Percentiles rank a stretch among this genome's conserved stretches.
Evolutionary conservation across 257 asterid genomes (phyloP).

Genomic region (Paulownia fortunei): DNA sequence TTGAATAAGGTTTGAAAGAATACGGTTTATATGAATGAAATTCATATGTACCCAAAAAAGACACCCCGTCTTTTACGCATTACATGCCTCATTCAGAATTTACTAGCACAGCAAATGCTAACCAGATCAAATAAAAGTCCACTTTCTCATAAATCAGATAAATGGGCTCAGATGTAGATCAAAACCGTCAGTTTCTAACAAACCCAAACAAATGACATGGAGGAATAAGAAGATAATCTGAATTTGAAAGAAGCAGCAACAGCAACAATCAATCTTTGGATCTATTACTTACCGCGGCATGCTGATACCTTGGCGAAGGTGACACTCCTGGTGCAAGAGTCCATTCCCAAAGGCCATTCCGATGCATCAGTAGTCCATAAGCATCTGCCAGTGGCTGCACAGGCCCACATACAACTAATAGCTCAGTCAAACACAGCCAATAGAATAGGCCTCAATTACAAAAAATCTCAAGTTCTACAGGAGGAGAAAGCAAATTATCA

Average conservation of each 20-base stretch:
- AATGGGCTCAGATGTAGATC: neutral
- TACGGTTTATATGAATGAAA: neutral
- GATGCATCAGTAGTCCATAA: conserved; percentile 97
- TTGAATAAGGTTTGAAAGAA: neutral
- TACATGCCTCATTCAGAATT: conserved; percentile 1
- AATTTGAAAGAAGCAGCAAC: conserved; percentile 25
- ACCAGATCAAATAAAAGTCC: conserved; percentile 4
- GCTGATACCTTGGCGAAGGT: conserved; percentile 95
- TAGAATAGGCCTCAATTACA: neutral
- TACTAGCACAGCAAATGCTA: conserved; percentile 9
- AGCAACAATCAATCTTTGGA: conserved; percentile 10
- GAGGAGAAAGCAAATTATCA: conserved; percentile 5
- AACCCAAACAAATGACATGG: conserved; percentile 11
- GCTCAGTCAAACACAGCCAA: conserved; percentile 31
- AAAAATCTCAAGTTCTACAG: neutral
- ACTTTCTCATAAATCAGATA: conserved; percentile 22
- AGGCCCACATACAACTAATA: conserved; percentile 35
- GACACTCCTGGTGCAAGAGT: conserved; percentile 99
- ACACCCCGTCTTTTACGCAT: neutral
- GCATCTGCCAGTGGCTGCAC: conserved; percentile 92
- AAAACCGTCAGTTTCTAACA: neutral
- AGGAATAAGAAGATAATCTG: conserved; percentile 1
- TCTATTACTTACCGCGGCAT: conserved; percentile 84
- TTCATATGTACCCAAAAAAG: neutral
- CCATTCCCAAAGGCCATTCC: conserved; percentile 99